Base-by-base conservation (phyloP, 2,329 filamentous ascomycete species). In the Zasmidium cellare region DNA sequence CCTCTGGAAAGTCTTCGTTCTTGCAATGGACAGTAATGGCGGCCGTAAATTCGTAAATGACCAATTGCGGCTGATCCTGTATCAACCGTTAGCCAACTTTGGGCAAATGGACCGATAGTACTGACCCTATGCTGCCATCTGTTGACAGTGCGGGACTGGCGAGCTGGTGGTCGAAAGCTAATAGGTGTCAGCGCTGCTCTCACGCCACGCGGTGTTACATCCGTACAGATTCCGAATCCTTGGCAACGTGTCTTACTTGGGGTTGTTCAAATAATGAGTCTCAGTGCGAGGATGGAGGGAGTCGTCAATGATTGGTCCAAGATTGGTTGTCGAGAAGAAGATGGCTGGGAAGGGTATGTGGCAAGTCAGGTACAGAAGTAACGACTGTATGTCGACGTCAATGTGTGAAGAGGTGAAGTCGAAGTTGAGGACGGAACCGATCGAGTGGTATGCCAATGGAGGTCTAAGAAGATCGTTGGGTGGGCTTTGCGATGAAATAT, bases 331-430 rank as follows among this genome's bases (percentile, higher is more conserved):
- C 25, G 9, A 19, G 25, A 35, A 22, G 28, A 23, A 38, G 52
- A 41, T 35, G 44, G 46, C 35, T 47, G 45, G 25, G 18, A 18
- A 22, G 9, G 46, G 18, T 41, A 45, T 23, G 19, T 41, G 35
- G 7, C 7, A 3, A n/a, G n/a, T 51, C 28, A n/a, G 54, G n/a
- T 19, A 47, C 35, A 51, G 44, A 35, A 45, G 46, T 55, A 55
- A 31, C 12, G 53, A 55, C 46, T 18, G 53, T 25, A 49, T 31
- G 28, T 7, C 3, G 35, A 51, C 28, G 53, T 25, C 24, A 50
- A 18, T 18, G 35, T 23, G 28, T 28, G 25, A 11, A 28, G 45
- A 41, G 46, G 45, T 44, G 53, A 52, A 19, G 50, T 24, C 31
- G 31, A 52, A n/a, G 31, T 22, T 20, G 6, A 31, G n/a, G 49